phyloP scores from a whole-genome alignment of 352 stramenopile species.

The Globisporangium ultimum region DNA sequence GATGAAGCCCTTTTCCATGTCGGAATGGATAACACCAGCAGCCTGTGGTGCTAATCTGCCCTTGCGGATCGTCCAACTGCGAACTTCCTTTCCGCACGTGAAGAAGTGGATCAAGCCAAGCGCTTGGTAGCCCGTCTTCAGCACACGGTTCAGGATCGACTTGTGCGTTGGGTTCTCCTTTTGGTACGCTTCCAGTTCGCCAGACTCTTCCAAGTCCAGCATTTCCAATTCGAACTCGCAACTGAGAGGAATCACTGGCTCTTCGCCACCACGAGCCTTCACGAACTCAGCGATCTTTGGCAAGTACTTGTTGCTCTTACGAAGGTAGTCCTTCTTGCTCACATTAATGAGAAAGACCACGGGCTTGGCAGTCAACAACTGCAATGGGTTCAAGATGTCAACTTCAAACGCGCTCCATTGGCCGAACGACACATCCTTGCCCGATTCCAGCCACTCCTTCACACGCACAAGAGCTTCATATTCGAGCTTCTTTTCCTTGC shows the following conservation, averaged over 20 bases:
- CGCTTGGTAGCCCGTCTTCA: conserved; percentile 97
- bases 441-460: conserved; percentile 74
- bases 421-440: conserved; percentile 91
- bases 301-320: conserved; percentile 98
- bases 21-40: conserved; percentile 98
- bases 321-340: conserved; percentile 97
- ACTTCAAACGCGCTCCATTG: conserved; percentile 88
- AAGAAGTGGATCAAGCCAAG: conserved; percentile 99
- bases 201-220: conserved; percentile 68
- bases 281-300: conserved; percentile 98
- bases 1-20: conserved; percentile 99
- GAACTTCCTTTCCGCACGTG: conserved; percentile 98
- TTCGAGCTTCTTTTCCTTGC: conserved; percentile 95
- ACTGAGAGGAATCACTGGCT: conserved; percentile 96
- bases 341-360: conserved; percentile 99
- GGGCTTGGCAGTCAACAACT: conserved; percentile 93
- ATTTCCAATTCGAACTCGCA: conserved; percentile 98
- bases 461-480: conserved; percentile 86
- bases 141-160: conserved; percentile 95
- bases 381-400: conserved; percentile 90
- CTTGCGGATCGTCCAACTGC: conserved; percentile 99
- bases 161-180: conserved; percentile 88
- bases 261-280: conserved; percentile 93
- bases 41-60: conserved; percentile 95
- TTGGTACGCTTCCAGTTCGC: conserved; percentile 58